Percentiles rank a stretch among this genome's conserved stretches.
These are phyloP conservation scores for Corchorus capsularis DNA, from an alignment of 345 rosid species.

Conservation along the genomic window DNA sequence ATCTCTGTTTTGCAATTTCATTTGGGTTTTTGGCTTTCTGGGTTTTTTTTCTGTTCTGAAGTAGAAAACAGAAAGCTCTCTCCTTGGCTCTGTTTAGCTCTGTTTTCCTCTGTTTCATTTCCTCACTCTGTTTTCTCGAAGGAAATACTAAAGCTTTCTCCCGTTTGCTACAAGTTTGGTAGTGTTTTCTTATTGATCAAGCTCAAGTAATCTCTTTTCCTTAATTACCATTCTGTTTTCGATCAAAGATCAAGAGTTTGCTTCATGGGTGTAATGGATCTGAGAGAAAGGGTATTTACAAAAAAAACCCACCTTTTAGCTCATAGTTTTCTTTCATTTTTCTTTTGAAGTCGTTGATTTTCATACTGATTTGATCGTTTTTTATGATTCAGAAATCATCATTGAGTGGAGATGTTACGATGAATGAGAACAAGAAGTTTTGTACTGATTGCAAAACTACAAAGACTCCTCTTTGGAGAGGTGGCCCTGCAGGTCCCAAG, in stretches of 20 bases:
- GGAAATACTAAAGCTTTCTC: neutral
- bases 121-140: neutral
- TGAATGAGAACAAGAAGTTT: conserved; percentile 35
- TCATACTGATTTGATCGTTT: neutral
- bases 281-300: conserved; percentile 20
- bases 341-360: neutral
- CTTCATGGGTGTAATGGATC: conserved; percentile 30
- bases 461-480: conserved; percentile 90
- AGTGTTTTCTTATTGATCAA: neutral
- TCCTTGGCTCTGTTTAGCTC: conserved; percentile 13
- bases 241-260: conserved; percentile 5
- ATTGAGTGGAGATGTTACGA: conserved; percentile 17
- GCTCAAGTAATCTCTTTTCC: neutral
- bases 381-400: conserved; percentile 33
- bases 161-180: neutral
- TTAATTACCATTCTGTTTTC: neutral
- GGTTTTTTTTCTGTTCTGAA: neutral
- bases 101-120: conserved; percentile 2
- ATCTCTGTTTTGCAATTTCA: neutral
- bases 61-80: neutral
- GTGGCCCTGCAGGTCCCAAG: conserved; percentile 91
- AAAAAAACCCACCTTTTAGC: neutral
- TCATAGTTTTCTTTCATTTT: neutral
- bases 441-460: conserved; percentile 78
- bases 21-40: neutral